Percentiles rank a stretch among this genome's conserved stretches.
Conservation (phyloP, 78 protist species). For the Blattamonas nauphoetae region DNA sequence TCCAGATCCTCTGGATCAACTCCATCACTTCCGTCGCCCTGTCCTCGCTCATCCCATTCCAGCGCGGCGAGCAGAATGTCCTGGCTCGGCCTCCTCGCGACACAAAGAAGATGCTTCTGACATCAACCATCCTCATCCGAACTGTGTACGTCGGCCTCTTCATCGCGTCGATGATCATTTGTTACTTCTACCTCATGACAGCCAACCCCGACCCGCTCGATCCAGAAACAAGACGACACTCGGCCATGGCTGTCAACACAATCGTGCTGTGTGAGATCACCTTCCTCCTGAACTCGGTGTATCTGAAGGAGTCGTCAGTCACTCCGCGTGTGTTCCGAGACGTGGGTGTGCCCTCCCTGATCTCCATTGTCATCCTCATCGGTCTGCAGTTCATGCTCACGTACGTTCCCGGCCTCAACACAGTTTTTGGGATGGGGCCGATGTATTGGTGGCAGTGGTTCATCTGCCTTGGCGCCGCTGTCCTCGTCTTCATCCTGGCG, state of each 20-base stretch:
- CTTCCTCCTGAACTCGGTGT: not conserved
- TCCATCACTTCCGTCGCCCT: conserved; percentile 40
- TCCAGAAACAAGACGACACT: not conserved
- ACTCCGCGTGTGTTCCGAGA: not conserved
- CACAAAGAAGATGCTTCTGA: not conserved
- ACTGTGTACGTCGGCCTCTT: not conserved
- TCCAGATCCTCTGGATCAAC: conserved; percentile 70
- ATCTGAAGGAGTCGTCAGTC: not conserved
- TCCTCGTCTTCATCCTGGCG: not conserved
- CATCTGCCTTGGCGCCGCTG: not conserved
- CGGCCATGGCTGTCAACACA: not conserved
- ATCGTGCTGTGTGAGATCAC: not conserved
- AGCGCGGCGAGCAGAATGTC: not conserved
- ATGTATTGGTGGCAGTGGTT: not conserved
- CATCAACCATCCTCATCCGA: not conserved
- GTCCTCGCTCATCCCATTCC: not conserved
- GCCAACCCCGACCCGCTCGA: not conserved
- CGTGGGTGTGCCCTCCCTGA: not conserved
- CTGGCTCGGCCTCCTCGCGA: conserved; percentile 7
- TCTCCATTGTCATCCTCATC: not conserved
- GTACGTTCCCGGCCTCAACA: not conserved
- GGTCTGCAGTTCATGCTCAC: not conserved
- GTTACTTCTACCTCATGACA: not conserved
- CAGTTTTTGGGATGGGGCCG: not conserved
- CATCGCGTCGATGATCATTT: not conserved